Conservation (phyloP, 352 stramenopile species). For the Lagenidium giganteum region DNA sequence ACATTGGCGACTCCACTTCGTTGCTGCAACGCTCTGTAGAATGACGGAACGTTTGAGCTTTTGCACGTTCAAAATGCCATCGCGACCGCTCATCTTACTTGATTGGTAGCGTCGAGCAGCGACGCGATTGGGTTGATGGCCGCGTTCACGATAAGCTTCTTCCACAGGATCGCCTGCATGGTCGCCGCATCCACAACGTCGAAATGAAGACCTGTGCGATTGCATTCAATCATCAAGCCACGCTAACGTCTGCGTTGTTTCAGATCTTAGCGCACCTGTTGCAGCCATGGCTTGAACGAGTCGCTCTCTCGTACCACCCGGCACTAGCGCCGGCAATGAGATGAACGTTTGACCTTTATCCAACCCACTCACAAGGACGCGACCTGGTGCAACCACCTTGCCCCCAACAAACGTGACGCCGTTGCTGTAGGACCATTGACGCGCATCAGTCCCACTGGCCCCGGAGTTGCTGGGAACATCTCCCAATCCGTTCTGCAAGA, state of each 20-base stretch:
- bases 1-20: constrained; percentile 32
- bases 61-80: no score
- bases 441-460: no score
- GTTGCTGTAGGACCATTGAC: constrained; percentile 38
- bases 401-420: constrained; percentile 69
- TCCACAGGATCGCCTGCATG: constrained; percentile 71
- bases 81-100: no score
- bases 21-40: constrained; percentile 30
- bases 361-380: constrained; percentile 43
- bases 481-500: constrained; percentile 67
- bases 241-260: background rate
- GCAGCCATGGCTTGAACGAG: constrained; percentile 26
- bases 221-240: no score
- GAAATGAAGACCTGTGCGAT: no score
- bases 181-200: no score
- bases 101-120: constrained; percentile 51
- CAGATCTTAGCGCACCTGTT: constrained; percentile 24
- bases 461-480: constrained; percentile 23
- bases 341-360: constrained; percentile 43
- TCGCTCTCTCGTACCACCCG: constrained; percentile 17
- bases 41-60: no score
- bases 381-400: constrained; percentile 27
- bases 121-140: constrained; percentile 72
- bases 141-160: constrained; percentile 79
- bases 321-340: no score